Percentiles rank a stretch among this genome's conserved stretches.
Conservation (phyloP, 176 grass and related monocot genomes). For the Carex littledalei region DNA sequence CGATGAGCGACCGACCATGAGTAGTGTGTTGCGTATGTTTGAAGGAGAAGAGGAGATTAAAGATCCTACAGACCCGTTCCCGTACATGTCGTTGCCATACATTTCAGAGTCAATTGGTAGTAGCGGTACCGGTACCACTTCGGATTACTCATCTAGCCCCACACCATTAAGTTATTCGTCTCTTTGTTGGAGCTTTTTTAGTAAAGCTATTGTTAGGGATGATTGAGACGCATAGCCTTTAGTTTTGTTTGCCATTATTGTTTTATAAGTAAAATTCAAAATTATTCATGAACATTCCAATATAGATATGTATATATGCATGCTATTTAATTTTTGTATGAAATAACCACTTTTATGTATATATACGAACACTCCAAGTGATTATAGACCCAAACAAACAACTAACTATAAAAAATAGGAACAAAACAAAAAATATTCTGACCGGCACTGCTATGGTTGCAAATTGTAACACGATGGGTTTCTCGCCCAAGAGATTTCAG, state of each 20-base stretch:
- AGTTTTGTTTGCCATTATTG: not conserved
- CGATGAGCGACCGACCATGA: constrained; percentile 52
- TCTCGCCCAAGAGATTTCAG: no score
- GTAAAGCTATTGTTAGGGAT: not conserved
- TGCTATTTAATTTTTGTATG: not conserved
- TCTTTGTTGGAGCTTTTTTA: not conserved
- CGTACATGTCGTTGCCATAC: not conserved
- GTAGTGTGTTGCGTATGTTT: constrained; percentile 57
- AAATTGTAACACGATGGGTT: no score
- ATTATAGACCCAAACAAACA: no score
- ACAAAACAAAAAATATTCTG: no score
- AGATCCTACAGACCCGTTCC: constrained; percentile 4
- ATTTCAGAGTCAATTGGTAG: not conserved
- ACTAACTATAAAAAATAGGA: no score
- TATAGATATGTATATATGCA: no score
- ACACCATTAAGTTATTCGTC: not conserved
- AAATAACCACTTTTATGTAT: not conserved
- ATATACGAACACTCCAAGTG: no score
- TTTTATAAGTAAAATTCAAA: not conserved
- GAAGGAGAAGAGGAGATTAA: constrained; percentile 54
- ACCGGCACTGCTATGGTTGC: no score
- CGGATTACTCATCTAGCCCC: not conserved
- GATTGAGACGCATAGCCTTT: not conserved
- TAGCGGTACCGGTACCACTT: constrained; percentile 1
- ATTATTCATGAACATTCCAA: not conserved